Conservation (phyloP, 2,329 filamentous ascomycete species). For the Macrophomina pseudophaseolina region DNA sequence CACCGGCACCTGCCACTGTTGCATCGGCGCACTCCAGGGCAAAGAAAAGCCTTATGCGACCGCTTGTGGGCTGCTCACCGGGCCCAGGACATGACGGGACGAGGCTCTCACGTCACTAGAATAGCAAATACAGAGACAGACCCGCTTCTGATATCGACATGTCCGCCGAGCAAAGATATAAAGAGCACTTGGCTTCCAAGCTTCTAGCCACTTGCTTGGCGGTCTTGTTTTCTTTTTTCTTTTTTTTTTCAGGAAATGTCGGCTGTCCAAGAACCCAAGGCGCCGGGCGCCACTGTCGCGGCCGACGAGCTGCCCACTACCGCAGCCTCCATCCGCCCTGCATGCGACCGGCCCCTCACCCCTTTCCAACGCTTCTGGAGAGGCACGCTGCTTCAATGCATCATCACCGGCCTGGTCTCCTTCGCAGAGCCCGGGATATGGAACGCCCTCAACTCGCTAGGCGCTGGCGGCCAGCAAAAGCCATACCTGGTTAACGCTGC, state of each 20-base stretch:
- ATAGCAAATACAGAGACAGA: not conserved
- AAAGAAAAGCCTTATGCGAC: not conserved
- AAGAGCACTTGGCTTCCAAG: not conserved
- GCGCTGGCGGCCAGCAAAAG: slow-evolving; percentile 68
- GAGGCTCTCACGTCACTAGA: not conserved
- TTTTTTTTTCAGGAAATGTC: not conserved
- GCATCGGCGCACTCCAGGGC: not conserved
- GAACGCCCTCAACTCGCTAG: slow-evolving; percentile 69
- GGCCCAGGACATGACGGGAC: not conserved
- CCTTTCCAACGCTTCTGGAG: slow-evolving; percentile 41
- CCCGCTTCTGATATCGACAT: not conserved
- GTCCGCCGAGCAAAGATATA: not conserved
- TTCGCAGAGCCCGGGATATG: slow-evolving; percentile 56
- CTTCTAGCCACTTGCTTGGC: not conserved
- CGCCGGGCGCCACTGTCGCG: not conserved
- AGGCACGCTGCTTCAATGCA: slow-evolving; percentile 55
- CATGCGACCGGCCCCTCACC: not conserved
- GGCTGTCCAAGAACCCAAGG: not conserved
- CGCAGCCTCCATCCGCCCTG: not conserved
- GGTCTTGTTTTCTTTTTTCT: not conserved
- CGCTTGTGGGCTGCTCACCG: not conserved
- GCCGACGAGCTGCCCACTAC: not conserved
- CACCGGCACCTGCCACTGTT: not conserved
- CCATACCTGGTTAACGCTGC: slow-evolving; percentile 72
- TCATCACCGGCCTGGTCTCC: slow-evolving; percentile 51